phyloP scores from a whole-genome alignment of 805 yeast genomes.

The Hanseniaspora occidentalis region DNA sequence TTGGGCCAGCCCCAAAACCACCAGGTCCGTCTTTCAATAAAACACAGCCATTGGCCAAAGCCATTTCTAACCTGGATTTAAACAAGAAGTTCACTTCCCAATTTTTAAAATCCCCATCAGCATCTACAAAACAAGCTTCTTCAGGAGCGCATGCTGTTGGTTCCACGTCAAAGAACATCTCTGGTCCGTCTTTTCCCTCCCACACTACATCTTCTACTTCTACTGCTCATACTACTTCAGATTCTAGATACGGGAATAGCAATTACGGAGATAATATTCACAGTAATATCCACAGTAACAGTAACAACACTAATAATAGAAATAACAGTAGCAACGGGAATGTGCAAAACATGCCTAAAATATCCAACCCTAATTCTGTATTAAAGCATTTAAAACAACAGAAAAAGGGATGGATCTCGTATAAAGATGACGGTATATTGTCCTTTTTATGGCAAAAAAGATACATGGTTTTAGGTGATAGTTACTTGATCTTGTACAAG shows the following conservation, averaged over 20 bases:
- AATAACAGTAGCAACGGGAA: background rate
- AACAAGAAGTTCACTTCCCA: constrained; percentile 8
- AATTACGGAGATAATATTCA: background rate
- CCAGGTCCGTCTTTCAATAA: constrained; percentile 27
- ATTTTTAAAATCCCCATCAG: constrained; percentile 13
- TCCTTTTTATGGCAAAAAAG: constrained; percentile 90
- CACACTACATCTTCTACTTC: background rate
- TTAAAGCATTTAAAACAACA: background rate
- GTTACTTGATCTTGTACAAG: constrained; percentile 63
- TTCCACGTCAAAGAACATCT: constrained; percentile 9
- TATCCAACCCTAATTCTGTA: background rate
- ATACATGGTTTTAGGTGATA: constrained; percentile 65
- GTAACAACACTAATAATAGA: background rate
- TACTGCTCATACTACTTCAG: background rate
- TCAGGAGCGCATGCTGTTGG: constrained; percentile 23
- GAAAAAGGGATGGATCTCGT: constrained; percentile 40
- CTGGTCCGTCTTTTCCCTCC: too few species aligned
- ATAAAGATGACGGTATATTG: constrained; percentile 84
- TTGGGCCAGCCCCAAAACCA: constrained; percentile 46
- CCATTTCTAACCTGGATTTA: constrained; percentile 22
- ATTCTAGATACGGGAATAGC: background rate
- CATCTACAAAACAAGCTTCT: constrained; percentile 21
- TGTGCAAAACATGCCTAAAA: background rate
- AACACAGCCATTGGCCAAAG: constrained; percentile 24
- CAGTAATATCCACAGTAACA: background rate